These are phyloP conservation scores for Exophiala xenobiotica DNA, from an alignment of 2,329 filamentous ascomycete species.

Conservation along the genomic window DNA sequence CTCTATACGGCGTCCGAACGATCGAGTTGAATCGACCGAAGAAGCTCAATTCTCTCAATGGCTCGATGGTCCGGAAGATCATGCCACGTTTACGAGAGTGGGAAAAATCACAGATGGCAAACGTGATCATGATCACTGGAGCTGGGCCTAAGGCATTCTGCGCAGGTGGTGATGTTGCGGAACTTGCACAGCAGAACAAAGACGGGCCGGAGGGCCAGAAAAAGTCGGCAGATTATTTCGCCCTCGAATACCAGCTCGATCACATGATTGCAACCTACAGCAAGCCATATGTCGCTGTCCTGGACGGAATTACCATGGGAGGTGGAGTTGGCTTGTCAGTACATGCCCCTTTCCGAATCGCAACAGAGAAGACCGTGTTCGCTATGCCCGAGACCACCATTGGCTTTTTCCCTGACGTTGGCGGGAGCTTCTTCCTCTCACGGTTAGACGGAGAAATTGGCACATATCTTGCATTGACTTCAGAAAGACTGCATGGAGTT, in stretches of 20 bases:
- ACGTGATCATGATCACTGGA: conserved; percentile 89
- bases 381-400: conserved; percentile 99
- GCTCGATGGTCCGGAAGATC: conserved; percentile 94
- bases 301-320: conserved; percentile 98
- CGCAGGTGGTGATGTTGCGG: conserved; percentile 85
- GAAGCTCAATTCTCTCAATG: conserved; percentile 90
- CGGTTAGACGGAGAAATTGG: conserved; percentile 82
- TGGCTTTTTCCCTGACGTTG: conserved; percentile 97
- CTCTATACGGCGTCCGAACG: conserved; percentile 82
- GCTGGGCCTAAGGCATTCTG: conserved; percentile 83
- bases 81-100: conserved; percentile 85
- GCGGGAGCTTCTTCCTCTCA: conserved; percentile 92
- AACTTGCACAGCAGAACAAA: conserved; percentile 71
- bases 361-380: conserved; percentile 91
- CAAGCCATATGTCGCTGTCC: conserved; percentile 92
- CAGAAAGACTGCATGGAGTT: conserved; percentile 74
- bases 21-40: conserved; percentile 91
- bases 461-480: conserved; percentile 90
- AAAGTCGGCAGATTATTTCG: conserved; percentile 82
- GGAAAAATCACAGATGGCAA: conserved; percentile 91
- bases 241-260: conserved; percentile 91
- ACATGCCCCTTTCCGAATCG: conserved; percentile 93
- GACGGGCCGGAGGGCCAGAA: conserved; percentile 67
- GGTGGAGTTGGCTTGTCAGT: conserved; percentile 92
- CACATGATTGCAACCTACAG: conserved; percentile 90